Conservation (phyloP, 495 filamentous ascomycete species). For the Penicillium malachiteum region DNA sequence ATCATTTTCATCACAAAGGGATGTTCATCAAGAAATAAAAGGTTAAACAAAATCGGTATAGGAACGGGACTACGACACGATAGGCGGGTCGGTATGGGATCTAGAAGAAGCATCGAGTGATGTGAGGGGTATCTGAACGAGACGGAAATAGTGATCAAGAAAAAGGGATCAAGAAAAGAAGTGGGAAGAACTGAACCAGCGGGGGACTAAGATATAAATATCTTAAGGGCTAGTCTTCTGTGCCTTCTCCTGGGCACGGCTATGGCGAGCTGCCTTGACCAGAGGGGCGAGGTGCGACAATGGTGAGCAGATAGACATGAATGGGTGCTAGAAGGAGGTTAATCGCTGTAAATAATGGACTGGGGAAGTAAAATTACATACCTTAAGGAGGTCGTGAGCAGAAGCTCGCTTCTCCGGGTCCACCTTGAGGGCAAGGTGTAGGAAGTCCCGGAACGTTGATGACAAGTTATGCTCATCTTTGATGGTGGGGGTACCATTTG, state of each 20-base stretch:
- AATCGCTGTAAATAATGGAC: slow-evolving; percentile 17
- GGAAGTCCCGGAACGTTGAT: slow-evolving; percentile 80
- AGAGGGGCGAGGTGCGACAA: slow-evolving; percentile 77
- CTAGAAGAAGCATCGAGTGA: slow-evolving; percentile 35
- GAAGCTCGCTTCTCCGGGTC: slow-evolving; percentile 95
- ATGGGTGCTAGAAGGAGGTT: slow-evolving; percentile 69
- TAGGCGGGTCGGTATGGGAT: slow-evolving; percentile 24
- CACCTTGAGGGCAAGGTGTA: slow-evolving; percentile 88
- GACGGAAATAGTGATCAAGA: slow-evolving; percentile 35
- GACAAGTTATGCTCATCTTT: slow-evolving; percentile 88
- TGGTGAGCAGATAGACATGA: slow-evolving; percentile 75
- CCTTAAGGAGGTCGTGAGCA: slow-evolving; percentile 86
- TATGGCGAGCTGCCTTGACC: slow-evolving; percentile 79
- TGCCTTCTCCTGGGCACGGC: slow-evolving; percentile 80
- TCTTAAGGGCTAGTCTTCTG: slow-evolving; percentile 53
- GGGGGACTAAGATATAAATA: background rate
- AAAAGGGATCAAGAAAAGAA: slow-evolving; percentile 2
- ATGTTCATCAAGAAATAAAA: slow-evolving; percentile 19
- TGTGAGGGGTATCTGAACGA: slow-evolving; percentile 45
- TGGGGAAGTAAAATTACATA: slow-evolving; percentile 41
- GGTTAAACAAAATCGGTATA: slow-evolving; percentile 18
- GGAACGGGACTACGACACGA: slow-evolving; percentile 18
- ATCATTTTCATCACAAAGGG: slow-evolving; percentile 25
- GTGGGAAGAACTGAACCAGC: background rate
- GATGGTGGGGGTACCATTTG: slow-evolving; percentile 91